Conservation (phyloP, 1,139 yeast genomes). For the Suhomyces bolitotheri region DNA sequence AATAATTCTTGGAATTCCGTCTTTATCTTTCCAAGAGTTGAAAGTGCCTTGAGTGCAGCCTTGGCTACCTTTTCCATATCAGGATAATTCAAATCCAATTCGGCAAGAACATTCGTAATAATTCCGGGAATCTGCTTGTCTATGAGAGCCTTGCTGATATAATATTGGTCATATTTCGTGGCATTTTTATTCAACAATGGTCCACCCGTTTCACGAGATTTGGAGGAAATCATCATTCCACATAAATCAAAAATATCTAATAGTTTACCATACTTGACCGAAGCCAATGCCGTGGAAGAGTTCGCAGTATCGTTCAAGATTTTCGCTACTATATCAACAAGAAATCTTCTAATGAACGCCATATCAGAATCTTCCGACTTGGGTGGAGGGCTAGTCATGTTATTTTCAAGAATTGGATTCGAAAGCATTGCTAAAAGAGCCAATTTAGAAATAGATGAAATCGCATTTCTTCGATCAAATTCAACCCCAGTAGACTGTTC, state of each 20-base stretch:
- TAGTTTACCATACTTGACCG: slow-evolving; percentile 51
- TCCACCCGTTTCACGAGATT: slow-evolving; percentile 44
- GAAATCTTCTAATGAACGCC: slow-evolving; percentile 70
- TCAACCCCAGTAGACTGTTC: slow-evolving; percentile 32
- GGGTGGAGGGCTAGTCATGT: slow-evolving; percentile 27
- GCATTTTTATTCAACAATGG: slow-evolving; percentile 49
- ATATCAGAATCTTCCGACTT: slow-evolving; percentile 65
- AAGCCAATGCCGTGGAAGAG: slow-evolving; percentile 26
- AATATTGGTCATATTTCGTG: slow-evolving; percentile 57
- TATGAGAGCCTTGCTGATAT: slow-evolving; percentile 60
- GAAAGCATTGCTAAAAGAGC: slow-evolving; percentile 64
- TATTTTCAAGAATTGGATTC: slow-evolving; percentile 23
- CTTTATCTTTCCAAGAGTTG: slow-evolving; percentile 62
- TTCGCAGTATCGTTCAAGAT: slow-evolving; percentile 53
- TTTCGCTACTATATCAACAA: slow-evolving; percentile 69
- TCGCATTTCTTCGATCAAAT: slow-evolving; percentile 35
- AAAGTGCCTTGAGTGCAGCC: slow-evolving; percentile 59
- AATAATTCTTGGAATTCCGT: slow-evolving; percentile 59
- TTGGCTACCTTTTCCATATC: slow-evolving; percentile 59
- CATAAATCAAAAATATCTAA: slow-evolving; percentile 58
- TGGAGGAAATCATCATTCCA: slow-evolving; percentile 43
- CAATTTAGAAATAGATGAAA: slow-evolving; percentile 53
- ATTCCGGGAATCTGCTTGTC: slow-evolving; percentile 65
- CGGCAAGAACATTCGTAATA: slow-evolving; percentile 59
- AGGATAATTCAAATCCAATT: slow-evolving; percentile 72